Conservation (phyloP, 129 eudicot genomes). For the Artemisia argyi region DNA sequence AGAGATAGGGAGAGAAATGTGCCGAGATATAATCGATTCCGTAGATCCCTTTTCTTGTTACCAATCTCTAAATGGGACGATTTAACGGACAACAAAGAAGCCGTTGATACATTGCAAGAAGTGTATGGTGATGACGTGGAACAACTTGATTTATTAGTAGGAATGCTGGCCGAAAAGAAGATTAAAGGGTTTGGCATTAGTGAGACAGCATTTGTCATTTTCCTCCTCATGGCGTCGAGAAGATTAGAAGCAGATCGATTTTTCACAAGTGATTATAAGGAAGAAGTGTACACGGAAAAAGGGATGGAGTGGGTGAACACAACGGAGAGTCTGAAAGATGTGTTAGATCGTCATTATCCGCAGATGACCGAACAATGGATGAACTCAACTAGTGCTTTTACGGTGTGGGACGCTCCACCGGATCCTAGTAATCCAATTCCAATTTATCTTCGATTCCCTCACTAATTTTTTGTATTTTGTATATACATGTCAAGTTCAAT, state of each 20-base stretch:
- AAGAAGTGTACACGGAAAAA: slow-evolving; percentile 55
- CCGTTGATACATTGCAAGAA: slow-evolving; percentile 39
- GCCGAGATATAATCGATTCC: slow-evolving; percentile 57
- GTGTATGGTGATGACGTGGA: slow-evolving; percentile 59
- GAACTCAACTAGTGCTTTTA: slow-evolving; percentile 60
- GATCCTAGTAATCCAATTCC: slow-evolving; percentile 41
- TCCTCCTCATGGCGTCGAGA: slow-evolving; percentile 65
- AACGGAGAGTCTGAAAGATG: slow-evolving; percentile 63
- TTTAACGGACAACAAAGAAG: slow-evolving; percentile 53
- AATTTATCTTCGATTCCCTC: slow-evolving; percentile 51
- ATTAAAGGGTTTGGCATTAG: slow-evolving; percentile 65
- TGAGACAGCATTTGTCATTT: slow-evolving; percentile 60
- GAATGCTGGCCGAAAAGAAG: slow-evolving; percentile 59
- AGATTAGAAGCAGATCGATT: slow-evolving; percentile 64
- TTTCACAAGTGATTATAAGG: slow-evolving; percentile 57
- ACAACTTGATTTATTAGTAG: slow-evolving; percentile 57
- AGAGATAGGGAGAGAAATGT: slow-evolving; percentile 66
- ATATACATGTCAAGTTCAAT: neutral
- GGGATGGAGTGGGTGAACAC: slow-evolving; percentile 70
- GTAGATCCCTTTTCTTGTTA: slow-evolving; percentile 48
- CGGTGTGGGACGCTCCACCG: slow-evolving; percentile 58
- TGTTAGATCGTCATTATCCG: slow-evolving; percentile 58
- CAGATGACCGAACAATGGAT: slow-evolving; percentile 59
- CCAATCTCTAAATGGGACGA: slow-evolving; percentile 71
- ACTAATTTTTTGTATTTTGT: neutral